Base-by-base conservation (phyloP, 495 filamentous ascomycete genomes). In the Aspergillus funiculosus region DNA sequence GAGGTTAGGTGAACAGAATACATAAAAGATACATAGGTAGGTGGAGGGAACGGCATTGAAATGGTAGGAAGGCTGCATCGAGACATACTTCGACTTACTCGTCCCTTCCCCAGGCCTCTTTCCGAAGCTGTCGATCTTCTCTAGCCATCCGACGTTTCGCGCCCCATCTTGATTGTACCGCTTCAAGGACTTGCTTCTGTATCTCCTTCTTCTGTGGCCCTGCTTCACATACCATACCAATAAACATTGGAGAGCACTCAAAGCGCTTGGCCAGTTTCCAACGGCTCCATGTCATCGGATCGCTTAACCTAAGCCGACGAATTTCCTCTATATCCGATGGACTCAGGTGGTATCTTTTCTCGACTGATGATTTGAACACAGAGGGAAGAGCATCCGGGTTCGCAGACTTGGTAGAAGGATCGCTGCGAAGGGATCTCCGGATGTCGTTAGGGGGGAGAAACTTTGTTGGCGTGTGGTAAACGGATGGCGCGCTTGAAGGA, bases 371-470 rank as follows among this genome's bases (percentile, higher is more conserved):
- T 31, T 74, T 71, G 43, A 81, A 61, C 0, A 81, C 69, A 6
- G 82, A 70, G 7, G 82, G 81, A 10, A 86, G 72, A 6, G 52
- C 52, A 17, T 62, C 61, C 13, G 60, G 30, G 17, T 61, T 54
- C 5, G 43, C 48, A 6, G 39, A 5, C 5, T 55, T 48, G 13
- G 46, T 18, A 9, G 56, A 28, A 7, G 53, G 30, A 22, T 66
- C 62, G 15, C 58, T 39, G 13, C 70, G 66, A 49, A 89, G 67
- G 38, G 67, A 64, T 44, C 81, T 79, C 21, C 91, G 82, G 6
- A 77, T 76, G 68, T 98, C 94, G 47, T 73, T 68, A 49, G 72
- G 69, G 21, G 92, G 94, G 11, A 98, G 81, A 71, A 98, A 98
- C 51, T 87, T 89, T 45, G 79, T 72, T 22, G 92, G 92, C 3